Evolutionary conservation across 805 yeast species (phyloP).

Genomic region (Ogataea kodamae): DNA sequence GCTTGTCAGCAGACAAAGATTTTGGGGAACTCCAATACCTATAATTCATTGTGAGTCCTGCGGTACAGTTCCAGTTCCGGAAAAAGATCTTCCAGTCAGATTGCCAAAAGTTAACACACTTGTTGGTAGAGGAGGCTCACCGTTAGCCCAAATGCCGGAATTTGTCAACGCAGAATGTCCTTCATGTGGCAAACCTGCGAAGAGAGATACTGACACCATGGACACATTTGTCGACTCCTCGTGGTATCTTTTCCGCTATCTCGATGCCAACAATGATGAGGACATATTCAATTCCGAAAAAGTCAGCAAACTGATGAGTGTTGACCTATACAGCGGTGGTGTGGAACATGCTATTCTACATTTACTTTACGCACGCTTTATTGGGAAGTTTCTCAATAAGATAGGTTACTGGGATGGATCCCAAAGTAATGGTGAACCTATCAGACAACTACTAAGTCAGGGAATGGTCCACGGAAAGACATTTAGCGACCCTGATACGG

Average conservation of each 20-base stretch:
- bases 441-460: slow-evolving; percentile 76
- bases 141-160: slow-evolving; percentile 61
- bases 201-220: slow-evolving; percentile 96
- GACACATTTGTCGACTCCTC: slow-evolving; percentile 98
- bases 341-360: slow-evolving; percentile 96
- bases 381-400: slow-evolving; percentile 71
- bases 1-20: slow-evolving; percentile 91
- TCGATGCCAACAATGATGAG: slow-evolving; percentile 62
- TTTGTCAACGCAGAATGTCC: slow-evolving; percentile 81
- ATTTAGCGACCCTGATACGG: slow-evolving; percentile 63
- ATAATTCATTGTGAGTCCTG: slow-evolving; percentile 82
- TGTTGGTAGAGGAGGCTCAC: slow-evolving; percentile 55
- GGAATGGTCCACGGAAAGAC: slow-evolving; percentile 99
- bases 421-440: slow-evolving; percentile 68
- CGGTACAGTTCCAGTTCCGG: slow-evolving; percentile 93
- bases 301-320: slow-evolving; percentile 64
- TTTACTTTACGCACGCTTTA: slow-evolving; percentile 78
- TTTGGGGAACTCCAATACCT: slow-evolving; percentile 99
- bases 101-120: slow-evolving; percentile 56
- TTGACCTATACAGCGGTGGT: slow-evolving; percentile 91
- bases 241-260: slow-evolving; percentile 88
- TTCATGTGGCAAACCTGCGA: slow-evolving; percentile 65
- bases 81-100: slow-evolving; percentile 73
- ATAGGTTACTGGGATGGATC: slow-evolving; percentile 68
- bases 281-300: slow-evolving; percentile 50